Base-by-base conservation (phyloP, 371 early-diverging fungal species). In the Mortierella sp. region DNA sequence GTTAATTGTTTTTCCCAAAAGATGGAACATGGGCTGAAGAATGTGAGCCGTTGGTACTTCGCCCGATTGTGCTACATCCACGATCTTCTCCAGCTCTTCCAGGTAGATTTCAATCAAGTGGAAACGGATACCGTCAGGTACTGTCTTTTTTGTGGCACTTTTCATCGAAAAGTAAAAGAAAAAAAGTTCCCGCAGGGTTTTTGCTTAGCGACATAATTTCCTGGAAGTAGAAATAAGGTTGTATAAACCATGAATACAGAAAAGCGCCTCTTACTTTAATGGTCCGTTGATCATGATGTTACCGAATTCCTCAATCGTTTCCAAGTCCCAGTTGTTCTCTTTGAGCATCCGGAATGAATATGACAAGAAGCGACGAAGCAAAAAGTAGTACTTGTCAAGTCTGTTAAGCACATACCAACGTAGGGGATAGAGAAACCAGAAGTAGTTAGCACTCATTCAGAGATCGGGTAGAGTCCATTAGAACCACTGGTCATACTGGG, bases 351-450 rank as follows among this genome's bases (percentile, higher is more conserved):
- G 78, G 80, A 95, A 91, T 0, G 92, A 82, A 43, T 83, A 85
- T 55, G 76, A 84, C 39, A 93, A 85, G 55, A 94, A 84, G 51
- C 91, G 89, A 52, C 96, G 87, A 48, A 92, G 81, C 44, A 96
- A 83, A 76, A 92, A 83, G 64, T 93, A 92, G 62, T 87, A 96
- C 79, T 96, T 96, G 83, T 95, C 94, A 19, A 96, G 69, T 79
- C 93, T 92, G 60, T 3, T 2, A 7, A n/a, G 24, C 12, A 51
- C n/a, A 17, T 56, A 44, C 5, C 28, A 3, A 34, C 30, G 23
- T 27, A 9, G n/a, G n/a, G n/a, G n/a, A n/a, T 37, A 37, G 39
- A 39, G 39, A 39, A 39, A 39, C 39, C n/a, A n/a, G n/a, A n/a
- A n/a, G n/a, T n/a, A n/a, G n/a, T n/a, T n/a, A n/a, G n/a, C n/a